Base-by-base conservation (phyloP, 2,329 filamentous ascomycete genomes). In the Aspergillus melleus region DNA sequence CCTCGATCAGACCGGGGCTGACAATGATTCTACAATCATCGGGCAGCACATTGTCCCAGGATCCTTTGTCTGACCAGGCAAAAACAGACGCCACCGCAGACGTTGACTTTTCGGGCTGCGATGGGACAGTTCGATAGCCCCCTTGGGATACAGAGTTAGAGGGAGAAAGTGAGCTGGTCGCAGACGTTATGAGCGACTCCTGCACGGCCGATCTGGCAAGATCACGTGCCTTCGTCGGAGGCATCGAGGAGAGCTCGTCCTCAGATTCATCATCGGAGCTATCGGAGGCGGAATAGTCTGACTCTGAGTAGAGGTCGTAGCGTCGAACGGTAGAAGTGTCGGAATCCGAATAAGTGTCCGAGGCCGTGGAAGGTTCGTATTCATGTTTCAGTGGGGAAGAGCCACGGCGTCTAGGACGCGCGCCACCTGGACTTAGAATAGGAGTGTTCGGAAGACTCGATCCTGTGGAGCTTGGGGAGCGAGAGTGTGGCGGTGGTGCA, bases 381-480 rank as follows among this genome's bases (percentile, higher is more conserved):
- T 99, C 94, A 72, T 98, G 94, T 79, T 99, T 99, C 53, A 99
- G 81, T 0, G 95, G 95, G 1, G 95, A 99, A 0, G 95, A 98
- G 1, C 88, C 90, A 19, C 92, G 87, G 49, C 93, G 86, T 70
- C 89, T 74, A 74, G 82, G 68, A 72, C 77, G 72, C 63, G 79
- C 69, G 58, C 76, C 66, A 67, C 74, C 67, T 79, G 88, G 70
- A 70, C 80, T 71, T 74, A 87, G 65, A 72, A 81, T 58, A 61
- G 79, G 76, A 69, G 79, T 73, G 64, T 70, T 78, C 9, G 74
- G 72, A n/a, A 71, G 72, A 59, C 80, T 82, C 14, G 77, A 68
- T 12, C 78, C 77, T 16, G 73, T 67, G 50, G 82, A 79, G 64
- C 80, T 84, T n/a, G 81, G 77, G n/a, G 81, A 79, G 55, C 81